phyloP scores from a whole-genome alignment of 805 yeast species.

The Metschnikowia noctiluminum region DNA sequence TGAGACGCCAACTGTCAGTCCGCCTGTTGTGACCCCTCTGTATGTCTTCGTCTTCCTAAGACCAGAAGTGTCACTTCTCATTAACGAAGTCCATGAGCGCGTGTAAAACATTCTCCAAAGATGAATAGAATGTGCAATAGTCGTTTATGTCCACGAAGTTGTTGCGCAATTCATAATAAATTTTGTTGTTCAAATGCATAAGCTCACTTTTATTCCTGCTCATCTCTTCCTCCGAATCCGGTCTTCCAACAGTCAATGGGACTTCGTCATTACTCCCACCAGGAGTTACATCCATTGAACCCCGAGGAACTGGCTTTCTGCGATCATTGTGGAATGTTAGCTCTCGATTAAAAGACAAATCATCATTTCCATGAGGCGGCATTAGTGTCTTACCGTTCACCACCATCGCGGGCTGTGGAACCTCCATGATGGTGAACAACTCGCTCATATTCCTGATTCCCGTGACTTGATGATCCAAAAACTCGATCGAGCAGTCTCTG shows the following conservation, averaged over 20 bases:
- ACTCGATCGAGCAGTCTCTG: conserved; percentile 25
- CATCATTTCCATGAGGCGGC: conserved; percentile 9
- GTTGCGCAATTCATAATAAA: conserved; percentile 38
- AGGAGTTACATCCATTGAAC: no score
- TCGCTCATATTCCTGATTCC: conserved; percentile 40
- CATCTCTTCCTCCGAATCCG: conserved; percentile 1
- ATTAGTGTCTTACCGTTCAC: conserved; percentile 12
- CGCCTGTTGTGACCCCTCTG: no score
- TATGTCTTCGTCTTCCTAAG: no score
- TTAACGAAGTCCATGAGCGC: conserved; percentile 39
- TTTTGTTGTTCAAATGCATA: conserved; percentile 34
- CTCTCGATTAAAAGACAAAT: background rate
- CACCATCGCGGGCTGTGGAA: conserved; percentile 36
- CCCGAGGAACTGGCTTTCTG: no score
- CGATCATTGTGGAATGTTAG: no score
- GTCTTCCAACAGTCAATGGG: background rate
- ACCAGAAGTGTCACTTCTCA: background rate
- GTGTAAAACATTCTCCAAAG: conserved; percentile 38
- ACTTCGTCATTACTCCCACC: background rate
- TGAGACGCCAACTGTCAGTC: no score
- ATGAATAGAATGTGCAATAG: conserved; percentile 41
- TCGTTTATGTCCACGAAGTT: conserved; percentile 44
- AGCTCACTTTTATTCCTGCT: conserved; percentile 23
- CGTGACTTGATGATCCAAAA: conserved; percentile 40
- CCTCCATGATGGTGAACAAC: conserved; percentile 41